A percentile compares a stretch with the other conserved stretches of the same genome.
Conservation (phyloP, 2,329 filamentous ascomycete species). For the Alternaria sp. region DNA sequence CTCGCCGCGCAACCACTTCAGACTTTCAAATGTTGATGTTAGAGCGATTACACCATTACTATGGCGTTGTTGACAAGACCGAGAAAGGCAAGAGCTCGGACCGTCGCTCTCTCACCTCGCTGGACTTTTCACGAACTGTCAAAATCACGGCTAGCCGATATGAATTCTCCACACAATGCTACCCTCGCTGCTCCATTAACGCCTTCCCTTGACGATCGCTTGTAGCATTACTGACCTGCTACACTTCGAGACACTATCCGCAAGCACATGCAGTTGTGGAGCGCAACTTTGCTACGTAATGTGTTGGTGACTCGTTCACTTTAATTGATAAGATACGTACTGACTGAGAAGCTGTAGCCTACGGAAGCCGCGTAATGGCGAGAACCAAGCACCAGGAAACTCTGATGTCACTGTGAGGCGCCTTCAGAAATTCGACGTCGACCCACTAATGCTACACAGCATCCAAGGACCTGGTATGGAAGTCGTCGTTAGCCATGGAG, state of each 20-base stretch:
- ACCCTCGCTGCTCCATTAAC: no score
- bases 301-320: background rate
- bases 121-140: no score
- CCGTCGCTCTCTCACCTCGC: background rate
- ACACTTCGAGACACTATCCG: background rate
- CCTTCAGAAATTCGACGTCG: background rate
- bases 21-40: background rate
- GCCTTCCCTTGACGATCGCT: background rate
- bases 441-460: fast-evolving
- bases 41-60: background rate
- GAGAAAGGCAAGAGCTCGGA: background rate
- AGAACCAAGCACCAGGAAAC: background rate
- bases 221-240: background rate
- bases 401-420: background rate
- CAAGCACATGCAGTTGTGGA: background rate
- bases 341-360: background rate
- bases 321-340: background rate
- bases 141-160: no score
- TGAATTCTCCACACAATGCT: no score
- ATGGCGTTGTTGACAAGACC: background rate
- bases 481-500: background rate
- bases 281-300: background rate
- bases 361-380: fast-evolving
- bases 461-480: background rate
- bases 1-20: background rate